Conservation (phyloP, 768 basidiomycete species). For the Holtermannia corniformis region DNA sequence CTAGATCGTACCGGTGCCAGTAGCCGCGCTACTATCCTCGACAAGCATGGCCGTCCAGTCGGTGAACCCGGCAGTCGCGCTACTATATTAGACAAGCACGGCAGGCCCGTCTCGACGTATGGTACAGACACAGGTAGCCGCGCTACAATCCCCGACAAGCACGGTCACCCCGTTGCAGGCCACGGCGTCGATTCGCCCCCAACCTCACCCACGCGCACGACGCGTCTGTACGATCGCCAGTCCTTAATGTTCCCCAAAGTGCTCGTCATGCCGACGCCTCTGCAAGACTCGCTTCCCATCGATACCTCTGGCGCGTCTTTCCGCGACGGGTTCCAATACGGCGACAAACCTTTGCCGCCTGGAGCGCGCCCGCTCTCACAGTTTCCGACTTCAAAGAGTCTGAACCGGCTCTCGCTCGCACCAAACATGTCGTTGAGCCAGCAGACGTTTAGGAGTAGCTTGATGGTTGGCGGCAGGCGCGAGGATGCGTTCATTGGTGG, state of each 20-base stretch:
- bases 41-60: not conserved
- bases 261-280: conserved; percentile 87
- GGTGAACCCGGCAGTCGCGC: not conserved
- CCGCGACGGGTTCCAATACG: conserved; percentile 47
- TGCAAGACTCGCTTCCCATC: conserved; percentile 48
- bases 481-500: conserved; percentile 62
- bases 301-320: conserved; percentile 21
- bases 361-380: conserved; percentile 47
- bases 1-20: conserved; percentile 34
- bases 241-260: conserved; percentile 80
- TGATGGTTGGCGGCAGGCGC: conserved; percentile 59
- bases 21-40: not conserved
- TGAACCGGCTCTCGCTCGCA: conserved; percentile 44
- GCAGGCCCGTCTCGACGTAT: not conserved
- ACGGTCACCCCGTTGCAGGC: conserved; percentile 26
- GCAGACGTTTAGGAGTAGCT: conserved; percentile 72
- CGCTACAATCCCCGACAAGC: conserved; percentile 20
- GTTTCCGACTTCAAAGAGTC: conserved; percentile 37
- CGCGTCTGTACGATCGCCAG: conserved; percentile 1
- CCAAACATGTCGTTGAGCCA: conserved; percentile 56
- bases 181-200: no score
- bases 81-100: not conserved
- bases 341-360: conserved; percentile 69
- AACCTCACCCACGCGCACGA: conserved; percentile 4
- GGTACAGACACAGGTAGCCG: not conserved